Conservation (phyloP, 2,329 filamentous ascomycete genomes). For the Metarhizium brunneum region DNA sequence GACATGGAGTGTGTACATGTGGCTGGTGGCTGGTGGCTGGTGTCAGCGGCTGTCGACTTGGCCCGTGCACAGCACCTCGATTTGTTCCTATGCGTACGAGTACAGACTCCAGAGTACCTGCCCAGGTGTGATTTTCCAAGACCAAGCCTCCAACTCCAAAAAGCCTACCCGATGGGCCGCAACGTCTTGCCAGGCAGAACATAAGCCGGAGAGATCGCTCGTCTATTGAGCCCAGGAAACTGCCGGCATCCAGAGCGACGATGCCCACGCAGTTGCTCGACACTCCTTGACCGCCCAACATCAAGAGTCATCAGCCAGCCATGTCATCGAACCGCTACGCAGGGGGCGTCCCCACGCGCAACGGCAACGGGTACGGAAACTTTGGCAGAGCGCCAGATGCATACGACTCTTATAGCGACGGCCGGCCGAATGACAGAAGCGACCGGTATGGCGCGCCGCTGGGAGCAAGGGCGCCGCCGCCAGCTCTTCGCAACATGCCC, state of each 20-base stretch:
- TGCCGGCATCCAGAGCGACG: conserved; percentile 4
- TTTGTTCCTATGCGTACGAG: not conserved
- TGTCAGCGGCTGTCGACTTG: not conserved
- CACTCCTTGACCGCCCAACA: not conserved
- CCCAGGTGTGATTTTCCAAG: not conserved
- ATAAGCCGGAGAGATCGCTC: not conserved
- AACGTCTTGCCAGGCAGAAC: not conserved
- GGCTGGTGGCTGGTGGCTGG: not conserved
- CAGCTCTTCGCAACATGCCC: conserved; percentile 22
- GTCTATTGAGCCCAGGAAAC: not conserved
- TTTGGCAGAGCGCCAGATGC: conserved; percentile 33
- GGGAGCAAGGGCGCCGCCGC: conserved; percentile 20
- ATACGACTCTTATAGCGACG: conserved; percentile 36
- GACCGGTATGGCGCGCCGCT: conserved; percentile 32
- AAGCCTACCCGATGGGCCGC: not conserved
- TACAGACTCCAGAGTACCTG: too few species aligned
- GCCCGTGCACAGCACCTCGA: conserved; percentile 1
- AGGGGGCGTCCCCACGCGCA: conserved; percentile 24
- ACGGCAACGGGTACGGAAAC: conserved; percentile 34
- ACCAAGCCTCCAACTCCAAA: not conserved
- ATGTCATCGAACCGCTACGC: conserved; percentile 47
- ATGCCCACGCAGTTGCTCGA: conserved; percentile 8
- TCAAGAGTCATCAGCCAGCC: conserved; percentile 11
- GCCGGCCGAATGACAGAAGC: conserved; percentile 33
- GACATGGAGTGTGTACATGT: too few species aligned